phyloP scores from a whole-genome alignment of 768 basidiomycete species.

The Tubosaeta sp. region DNA sequence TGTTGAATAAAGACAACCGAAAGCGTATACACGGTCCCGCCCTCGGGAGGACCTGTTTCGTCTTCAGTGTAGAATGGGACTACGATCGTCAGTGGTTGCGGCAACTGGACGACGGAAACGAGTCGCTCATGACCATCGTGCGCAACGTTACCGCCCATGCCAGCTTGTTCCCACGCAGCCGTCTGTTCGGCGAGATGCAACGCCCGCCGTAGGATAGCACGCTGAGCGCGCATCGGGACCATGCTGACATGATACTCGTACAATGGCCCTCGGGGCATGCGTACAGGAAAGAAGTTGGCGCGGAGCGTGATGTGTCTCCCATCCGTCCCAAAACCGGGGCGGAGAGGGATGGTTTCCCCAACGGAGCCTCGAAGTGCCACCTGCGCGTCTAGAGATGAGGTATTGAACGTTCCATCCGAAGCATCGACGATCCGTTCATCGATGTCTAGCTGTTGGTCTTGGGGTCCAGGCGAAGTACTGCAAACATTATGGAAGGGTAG shows the following conservation, averaged over 20 bases:
- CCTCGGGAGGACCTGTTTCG: conserved; percentile 32
- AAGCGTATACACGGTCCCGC: conserved; percentile 41
- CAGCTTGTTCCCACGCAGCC: conserved; percentile 37
- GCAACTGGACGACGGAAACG: conserved; percentile 37
- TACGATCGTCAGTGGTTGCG: conserved; percentile 38
- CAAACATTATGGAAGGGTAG: too few relatives aligned
- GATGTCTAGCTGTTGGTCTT: too few relatives aligned
- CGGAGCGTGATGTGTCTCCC: conserved; percentile 45
- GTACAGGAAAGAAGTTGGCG: conserved; percentile 50
- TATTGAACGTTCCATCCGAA: too few relatives aligned
- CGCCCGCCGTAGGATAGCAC: conserved; percentile 31
- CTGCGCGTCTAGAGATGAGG: too few relatives aligned
- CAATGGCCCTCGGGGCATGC: conserved; percentile 42
- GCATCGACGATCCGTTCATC: too few relatives aligned
- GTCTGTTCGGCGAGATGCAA: conserved; percentile 43
- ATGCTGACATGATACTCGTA: conserved; percentile 48
- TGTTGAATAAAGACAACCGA: conserved; percentile 40
- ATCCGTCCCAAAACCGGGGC: conserved; percentile 43
- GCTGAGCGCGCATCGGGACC: too few relatives aligned
- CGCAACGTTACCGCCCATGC: conserved; percentile 39
- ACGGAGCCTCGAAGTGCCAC: too few relatives aligned
- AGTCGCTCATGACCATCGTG: conserved; percentile 47
- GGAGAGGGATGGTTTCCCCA: conserved; percentile 46
- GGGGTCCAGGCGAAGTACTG: too few relatives aligned
- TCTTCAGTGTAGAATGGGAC: conserved; percentile 46